Conservation (phyloP, 805 yeast species). For the Metschnikowia continentalis region DNA sequence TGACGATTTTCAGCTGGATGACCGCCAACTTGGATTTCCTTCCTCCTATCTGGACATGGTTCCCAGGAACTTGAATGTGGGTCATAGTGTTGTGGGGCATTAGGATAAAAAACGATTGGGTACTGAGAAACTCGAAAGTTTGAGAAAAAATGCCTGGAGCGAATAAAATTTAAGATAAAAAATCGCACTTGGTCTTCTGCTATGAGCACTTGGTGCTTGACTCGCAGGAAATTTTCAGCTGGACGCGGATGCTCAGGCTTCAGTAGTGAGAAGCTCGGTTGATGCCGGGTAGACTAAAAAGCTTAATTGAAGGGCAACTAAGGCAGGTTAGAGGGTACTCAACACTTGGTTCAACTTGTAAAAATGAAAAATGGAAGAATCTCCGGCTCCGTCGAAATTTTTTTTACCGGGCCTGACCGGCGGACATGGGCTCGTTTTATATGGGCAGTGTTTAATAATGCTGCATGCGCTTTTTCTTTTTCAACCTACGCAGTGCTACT, state of each 20-base stretch:
- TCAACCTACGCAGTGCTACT: background rate
- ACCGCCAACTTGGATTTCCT: slow-evolving; percentile 86
- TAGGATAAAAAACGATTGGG: slow-evolving; percentile 4
- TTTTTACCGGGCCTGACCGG: background rate
- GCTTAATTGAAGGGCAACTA: background rate
- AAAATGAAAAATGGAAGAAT: too few relatives aligned
- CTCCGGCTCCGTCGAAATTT: background rate
- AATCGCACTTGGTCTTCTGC: background rate
- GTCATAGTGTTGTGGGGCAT: slow-evolving; percentile 22
- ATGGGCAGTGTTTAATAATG: background rate
- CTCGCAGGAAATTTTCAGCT: slow-evolving; percentile 1
- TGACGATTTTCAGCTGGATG: slow-evolving; percentile 75
- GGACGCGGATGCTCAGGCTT: background rate
- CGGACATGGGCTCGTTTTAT: background rate
- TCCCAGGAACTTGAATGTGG: slow-evolving; percentile 22
- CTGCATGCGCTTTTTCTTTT: slow-evolving; percentile 2
- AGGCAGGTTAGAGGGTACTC: background rate
- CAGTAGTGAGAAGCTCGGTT: background rate
- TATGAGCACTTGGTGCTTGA: background rate
- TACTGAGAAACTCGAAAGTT: slow-evolving; percentile 4
- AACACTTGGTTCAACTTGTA: background rate
- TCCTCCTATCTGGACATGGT: slow-evolving; percentile 67
- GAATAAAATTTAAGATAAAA: slow-evolving; percentile 2
- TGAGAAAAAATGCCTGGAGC: slow-evolving; percentile 4
- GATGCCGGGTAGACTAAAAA: background rate